Evolutionary conservation across 345 rosid genomes (phyloP).

Genomic region (Ailanthus altissimus): DNA sequence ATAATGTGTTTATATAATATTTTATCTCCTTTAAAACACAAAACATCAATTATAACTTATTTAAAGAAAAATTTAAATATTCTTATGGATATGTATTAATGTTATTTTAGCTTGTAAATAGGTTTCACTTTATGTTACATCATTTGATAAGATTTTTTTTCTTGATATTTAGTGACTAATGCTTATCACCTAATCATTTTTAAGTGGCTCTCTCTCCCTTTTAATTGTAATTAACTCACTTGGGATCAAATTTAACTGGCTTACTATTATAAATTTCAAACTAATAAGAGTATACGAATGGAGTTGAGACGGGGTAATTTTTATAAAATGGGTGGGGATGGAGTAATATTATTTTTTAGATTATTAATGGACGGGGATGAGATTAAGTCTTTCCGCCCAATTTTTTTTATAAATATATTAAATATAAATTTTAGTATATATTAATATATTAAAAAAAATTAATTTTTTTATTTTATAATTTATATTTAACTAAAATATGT

Average conservation of each 20-base stretch:
- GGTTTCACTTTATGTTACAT: not conserved
- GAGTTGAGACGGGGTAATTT: no score
- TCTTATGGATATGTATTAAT: not conserved
- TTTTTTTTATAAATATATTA: no score
- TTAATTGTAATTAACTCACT: not conserved
- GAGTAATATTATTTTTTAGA: no score
- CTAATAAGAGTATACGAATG: not conserved
- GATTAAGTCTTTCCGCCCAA: no score
- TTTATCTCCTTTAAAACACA: not conserved
- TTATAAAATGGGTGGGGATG: no score
- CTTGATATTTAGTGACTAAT: not conserved
- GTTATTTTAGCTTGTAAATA: not conserved
- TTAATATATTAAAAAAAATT: no score
- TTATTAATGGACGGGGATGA: no score
- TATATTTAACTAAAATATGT: no score
- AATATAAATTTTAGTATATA: no score
- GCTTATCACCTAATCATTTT: constrained; percentile 9
- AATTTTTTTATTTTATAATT: no score
- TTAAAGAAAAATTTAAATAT: not conserved
- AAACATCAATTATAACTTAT: not conserved
- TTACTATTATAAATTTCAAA: not conserved
- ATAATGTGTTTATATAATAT: not conserved
- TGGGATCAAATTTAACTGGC: no score
- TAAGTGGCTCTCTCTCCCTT: not conserved
- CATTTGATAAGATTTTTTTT: not conserved